These are phyloP conservation scores for Huntiella savannae DNA, from an alignment of 2,329 filamentous ascomycete species.

Conservation along the genomic window DNA sequence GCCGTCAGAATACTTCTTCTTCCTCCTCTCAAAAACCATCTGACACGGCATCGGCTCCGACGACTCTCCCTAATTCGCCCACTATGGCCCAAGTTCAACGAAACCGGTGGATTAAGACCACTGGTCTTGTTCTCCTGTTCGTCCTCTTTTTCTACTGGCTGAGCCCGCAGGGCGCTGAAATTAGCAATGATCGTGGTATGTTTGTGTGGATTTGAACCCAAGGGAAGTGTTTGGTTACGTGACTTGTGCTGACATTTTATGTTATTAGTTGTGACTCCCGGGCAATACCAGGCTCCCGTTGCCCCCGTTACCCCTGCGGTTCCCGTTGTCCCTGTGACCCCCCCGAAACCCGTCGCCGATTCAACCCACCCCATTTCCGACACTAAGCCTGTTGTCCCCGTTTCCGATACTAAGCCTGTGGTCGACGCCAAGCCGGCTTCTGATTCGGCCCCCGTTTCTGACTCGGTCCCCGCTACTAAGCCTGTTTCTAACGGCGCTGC, in stretches of 20 bases:
- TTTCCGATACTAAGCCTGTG: constrained; percentile 8
- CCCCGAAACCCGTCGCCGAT: constrained; percentile 6
- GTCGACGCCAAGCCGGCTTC: constrained; percentile 6
- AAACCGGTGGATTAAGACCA: constrained; percentile 46
- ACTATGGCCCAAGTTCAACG: constrained; percentile 44
- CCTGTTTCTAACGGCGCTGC: constrained; percentile 35
- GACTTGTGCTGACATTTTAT: background rate
- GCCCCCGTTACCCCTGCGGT: constrained; percentile 9
- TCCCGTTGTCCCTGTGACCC: constrained; percentile 1
- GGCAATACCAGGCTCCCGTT: constrained; percentile 12
- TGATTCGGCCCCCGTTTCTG: background rate
- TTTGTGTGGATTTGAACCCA: constrained; percentile 12
- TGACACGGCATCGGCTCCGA: background rate
- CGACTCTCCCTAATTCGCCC: background rate
- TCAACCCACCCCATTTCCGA: background rate
- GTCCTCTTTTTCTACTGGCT: constrained; percentile 45
- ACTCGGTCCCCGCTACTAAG: constrained; percentile 6
- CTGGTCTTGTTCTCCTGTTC: constrained; percentile 39
- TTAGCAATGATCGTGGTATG: constrained; percentile 26
- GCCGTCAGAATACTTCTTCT: background rate
- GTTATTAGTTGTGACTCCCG: constrained; percentile 11
- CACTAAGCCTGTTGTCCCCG: background rate
- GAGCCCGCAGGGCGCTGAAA: constrained; percentile 36
- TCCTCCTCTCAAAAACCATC: background rate
- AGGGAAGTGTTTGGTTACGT: background rate